These are phyloP conservation scores for Gillenia trifoliata DNA, from an alignment of 306 rosid species.

Conservation along the genomic window DNA sequence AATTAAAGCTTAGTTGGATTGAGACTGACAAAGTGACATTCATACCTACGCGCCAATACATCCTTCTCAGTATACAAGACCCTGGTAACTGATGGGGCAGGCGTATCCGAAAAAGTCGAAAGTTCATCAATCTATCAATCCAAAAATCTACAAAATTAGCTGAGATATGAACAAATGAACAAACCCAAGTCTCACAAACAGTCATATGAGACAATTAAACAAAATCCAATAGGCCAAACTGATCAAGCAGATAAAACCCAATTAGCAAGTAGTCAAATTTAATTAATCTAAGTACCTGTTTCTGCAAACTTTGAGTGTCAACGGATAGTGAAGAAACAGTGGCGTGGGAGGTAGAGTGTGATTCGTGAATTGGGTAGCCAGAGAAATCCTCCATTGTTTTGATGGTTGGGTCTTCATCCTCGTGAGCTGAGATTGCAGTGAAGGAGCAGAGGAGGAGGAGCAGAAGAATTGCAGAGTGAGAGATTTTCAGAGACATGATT, in stretches of 20 bases:
- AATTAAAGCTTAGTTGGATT: background rate
- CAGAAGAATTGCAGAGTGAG: conserved; percentile 17
- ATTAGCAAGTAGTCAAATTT: background rate
- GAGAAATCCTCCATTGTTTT: conserved; percentile 84
- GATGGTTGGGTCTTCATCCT: conserved; percentile 57
- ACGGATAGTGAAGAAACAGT: conserved; percentile 47
- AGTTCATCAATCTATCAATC: conserved; percentile 74
- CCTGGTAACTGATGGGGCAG: conserved; percentile 92
- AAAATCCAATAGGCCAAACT: conserved; percentile 3
- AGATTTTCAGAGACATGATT: conserved; percentile 26
- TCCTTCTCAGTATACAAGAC: conserved; percentile 78
- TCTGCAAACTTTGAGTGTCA: conserved; percentile 58
- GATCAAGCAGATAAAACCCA: background rate
- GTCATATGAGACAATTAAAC: background rate
- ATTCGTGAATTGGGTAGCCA: conserved; percentile 67
- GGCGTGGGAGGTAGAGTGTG: conserved; percentile 30
- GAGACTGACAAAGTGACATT: background rate
- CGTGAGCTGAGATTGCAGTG: conserved; percentile 32
- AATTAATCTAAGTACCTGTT: conserved; percentile 51
- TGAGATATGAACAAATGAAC: background rate
- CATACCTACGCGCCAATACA: conserved; percentile 73
- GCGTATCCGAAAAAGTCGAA: conserved; percentile 69
- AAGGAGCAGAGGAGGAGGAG: conserved; percentile 27
- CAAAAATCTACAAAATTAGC: conserved; percentile 6
- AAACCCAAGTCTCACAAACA: background rate